A percentile compares a stretch with the other conserved stretches of the same genome.
Conservation (phyloP, 1,284 basidiomycete species). For the Fomitopsis schrenkii region DNA sequence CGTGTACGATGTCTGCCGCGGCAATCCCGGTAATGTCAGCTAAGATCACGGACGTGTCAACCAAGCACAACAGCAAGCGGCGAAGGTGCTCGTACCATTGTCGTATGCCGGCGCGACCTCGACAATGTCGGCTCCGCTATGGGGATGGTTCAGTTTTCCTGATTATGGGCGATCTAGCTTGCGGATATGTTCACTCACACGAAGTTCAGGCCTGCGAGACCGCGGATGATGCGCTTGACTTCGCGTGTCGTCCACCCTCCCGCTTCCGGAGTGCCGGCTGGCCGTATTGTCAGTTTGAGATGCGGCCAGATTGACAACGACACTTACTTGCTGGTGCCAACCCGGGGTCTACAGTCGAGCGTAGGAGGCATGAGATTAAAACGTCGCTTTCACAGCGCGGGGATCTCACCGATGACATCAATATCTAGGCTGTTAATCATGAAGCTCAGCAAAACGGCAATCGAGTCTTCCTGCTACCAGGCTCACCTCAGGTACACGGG, state of each 20-base stretch:
- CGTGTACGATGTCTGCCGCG: conserved; percentile 69
- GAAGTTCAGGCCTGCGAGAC: conserved; percentile 72
- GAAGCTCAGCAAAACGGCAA: background rate
- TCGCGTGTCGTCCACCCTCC: conserved; percentile 83
- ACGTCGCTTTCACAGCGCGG: background rate
- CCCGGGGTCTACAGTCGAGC: conserved; percentile 56
- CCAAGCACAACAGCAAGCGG: background rate
- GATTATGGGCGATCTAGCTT: background rate
- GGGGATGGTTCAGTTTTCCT: background rate
- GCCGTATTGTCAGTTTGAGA: background rate
- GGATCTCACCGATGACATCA: conserved; percentile 62
- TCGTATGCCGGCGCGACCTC: conserved; percentile 85
- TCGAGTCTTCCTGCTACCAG: background rate
- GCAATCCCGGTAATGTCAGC: conserved; percentile 71
- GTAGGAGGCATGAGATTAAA: background rate
- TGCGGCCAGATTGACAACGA: background rate
- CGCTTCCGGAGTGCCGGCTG: conserved; percentile 80
- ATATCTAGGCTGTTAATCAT: conserved; percentile 54
- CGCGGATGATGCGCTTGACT: conserved; percentile 74
- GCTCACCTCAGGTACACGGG: conserved; percentile 73
- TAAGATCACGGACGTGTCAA: conserved; percentile 16
- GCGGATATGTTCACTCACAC: conserved; percentile 44
- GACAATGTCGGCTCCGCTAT: conserved; percentile 70
- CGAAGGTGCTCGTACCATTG: conserved; percentile 35
- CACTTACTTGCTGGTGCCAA: conserved; percentile 72